phyloP scores from a whole-genome alignment of 495 filamentous ascomycete species.

The Aspergillus wentii region DNA sequence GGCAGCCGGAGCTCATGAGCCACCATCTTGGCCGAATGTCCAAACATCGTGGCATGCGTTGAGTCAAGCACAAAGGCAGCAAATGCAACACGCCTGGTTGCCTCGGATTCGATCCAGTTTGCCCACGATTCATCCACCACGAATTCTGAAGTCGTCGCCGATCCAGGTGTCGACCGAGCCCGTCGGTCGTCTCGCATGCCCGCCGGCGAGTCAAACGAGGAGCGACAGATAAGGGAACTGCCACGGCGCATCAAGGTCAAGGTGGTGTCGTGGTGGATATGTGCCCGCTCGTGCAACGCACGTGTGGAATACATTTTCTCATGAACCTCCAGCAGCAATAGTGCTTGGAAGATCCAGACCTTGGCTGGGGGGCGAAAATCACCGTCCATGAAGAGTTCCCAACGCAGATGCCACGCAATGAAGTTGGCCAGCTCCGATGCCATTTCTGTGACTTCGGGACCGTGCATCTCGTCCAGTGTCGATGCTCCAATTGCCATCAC shows the following conservation, averaged over 20 bases:
- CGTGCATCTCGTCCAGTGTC: slow-evolving; percentile 77
- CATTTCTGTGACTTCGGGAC: slow-evolving; percentile 62
- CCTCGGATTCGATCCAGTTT: slow-evolving; percentile 93
- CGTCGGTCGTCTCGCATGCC: slow-evolving; percentile 62
- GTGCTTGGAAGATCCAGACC: slow-evolving; percentile 94
- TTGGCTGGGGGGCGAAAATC: slow-evolving; percentile 94
- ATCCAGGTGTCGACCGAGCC: slow-evolving; percentile 45
- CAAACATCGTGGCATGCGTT: slow-evolving; percentile 97
- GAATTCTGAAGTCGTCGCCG: slow-evolving; percentile 54
- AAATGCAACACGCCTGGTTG: slow-evolving; percentile 85
- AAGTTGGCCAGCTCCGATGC: slow-evolving; percentile 80
- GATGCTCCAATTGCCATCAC: slow-evolving; percentile 93
- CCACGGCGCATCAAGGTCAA: slow-evolving; percentile 93
- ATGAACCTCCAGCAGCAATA: slow-evolving; percentile 85
- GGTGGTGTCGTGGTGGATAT: slow-evolving; percentile 95
- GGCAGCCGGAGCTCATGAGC: slow-evolving; percentile 92
- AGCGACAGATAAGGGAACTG: slow-evolving; percentile 85
- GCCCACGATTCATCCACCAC: slow-evolving; percentile 91
- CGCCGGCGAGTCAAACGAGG: slow-evolving; percentile 83
- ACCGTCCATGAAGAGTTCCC: slow-evolving; percentile 85
- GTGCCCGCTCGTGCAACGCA: slow-evolving; percentile 87
- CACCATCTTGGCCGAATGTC: slow-evolving; percentile 95
- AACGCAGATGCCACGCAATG: slow-evolving; percentile 84
- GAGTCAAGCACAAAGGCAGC: slow-evolving; percentile 94
- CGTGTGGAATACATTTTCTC: slow-evolving; percentile 96